Evolutionary conservation across 1,284 basidiomycete species (phyloP), one percentile per base, ranked within the genome.

Genomic region (Trichosporon asahii): DNA sequence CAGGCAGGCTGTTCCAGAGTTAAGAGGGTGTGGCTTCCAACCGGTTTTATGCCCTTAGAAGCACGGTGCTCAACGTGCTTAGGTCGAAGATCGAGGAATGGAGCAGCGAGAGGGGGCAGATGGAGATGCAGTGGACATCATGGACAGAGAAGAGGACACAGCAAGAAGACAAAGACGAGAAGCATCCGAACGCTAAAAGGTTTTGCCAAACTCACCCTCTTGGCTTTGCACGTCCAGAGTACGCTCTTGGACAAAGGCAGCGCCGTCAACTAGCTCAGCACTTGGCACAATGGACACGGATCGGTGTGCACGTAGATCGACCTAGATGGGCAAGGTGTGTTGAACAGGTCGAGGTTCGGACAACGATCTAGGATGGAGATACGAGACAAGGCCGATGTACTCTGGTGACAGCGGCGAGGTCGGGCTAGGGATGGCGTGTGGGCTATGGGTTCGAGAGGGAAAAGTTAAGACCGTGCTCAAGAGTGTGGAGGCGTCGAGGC

Each of bases 111-210:
- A 61, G 18, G 57, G 11, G 6, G 27, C 15, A 31, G 57, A 60
- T n/a, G 29, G 27, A 21, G 21, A 29, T 14, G 25, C 25, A 29
- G 55, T 57, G 49, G 27, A 61, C 57, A 31, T 3, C 15, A 18
- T 61, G 53, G 27, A 33, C 57, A 31, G 21, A 53, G 49, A 53
- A 53, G 46, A 53, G 49, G 49, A 53, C 49, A 53, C 49, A 21
- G 12, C 27, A 11, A 61, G 57, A 61, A 31, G 57, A 61, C 57
- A 31, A 61, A 31, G 29, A 27, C 57, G 57, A 61, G 57, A 61
- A 31, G 27, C 57, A 31, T 31, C 57, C 27, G 12, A 61, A 29
- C 27, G 27, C 7, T 31, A 7, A 33, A 31, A 33, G 29, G 57
- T n/a, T 33, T 61, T 9, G 29, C 8, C 18, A 23, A 61, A 61